These are phyloP conservation scores for Metschnikowia colocasiae DNA, from an alignment of 805 yeast genomes.

Conservation along the genomic window DNA sequence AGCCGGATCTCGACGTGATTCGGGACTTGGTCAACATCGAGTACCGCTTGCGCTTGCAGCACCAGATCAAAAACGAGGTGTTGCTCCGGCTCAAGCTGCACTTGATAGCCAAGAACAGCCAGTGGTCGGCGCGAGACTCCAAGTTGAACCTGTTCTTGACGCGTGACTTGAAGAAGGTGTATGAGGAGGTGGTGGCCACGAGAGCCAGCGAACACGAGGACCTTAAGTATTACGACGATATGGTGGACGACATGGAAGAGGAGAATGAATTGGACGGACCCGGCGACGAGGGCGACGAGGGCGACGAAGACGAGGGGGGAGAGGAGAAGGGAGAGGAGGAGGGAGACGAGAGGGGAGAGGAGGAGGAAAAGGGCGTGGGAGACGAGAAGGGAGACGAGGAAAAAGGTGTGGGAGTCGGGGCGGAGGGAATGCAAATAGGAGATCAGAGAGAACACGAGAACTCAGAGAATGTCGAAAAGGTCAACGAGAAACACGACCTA, in stretches of 20 bases:
- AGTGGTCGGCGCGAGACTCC: constrained; percentile 35
- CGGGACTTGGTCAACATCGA: constrained; percentile 32
- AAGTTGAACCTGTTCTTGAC: constrained; percentile 29
- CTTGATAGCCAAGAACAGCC: constrained; percentile 27
- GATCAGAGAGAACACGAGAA: too few relatives aligned
- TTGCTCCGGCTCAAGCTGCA: constrained; percentile 31
- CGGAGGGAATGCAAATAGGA: too few relatives aligned
- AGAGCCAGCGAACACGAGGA: constrained; percentile 28
- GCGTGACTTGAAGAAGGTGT: constrained; percentile 23
- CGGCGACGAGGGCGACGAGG: constrained; percentile 21
- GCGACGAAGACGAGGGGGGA: constrained; percentile 1
- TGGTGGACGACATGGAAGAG: constrained; percentile 11
- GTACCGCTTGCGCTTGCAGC: constrained; percentile 28
- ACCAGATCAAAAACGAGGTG: constrained; percentile 35
- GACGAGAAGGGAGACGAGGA: background rate
- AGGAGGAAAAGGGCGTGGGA: constrained; percentile 15
- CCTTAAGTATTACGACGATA: constrained; percentile 21
- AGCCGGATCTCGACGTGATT: constrained; percentile 28
- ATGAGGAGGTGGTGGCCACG: constrained; percentile 29
- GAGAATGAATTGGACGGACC: background rate
- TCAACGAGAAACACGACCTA: too few relatives aligned
- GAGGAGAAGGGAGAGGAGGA: constrained; percentile 4
- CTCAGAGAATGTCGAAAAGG: too few relatives aligned
- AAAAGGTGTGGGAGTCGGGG: too few relatives aligned
- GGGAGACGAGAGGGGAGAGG: constrained; percentile 16